These are phyloP conservation scores for Ganoderma leucocontextum DNA, from an alignment of 1,284 basidiomycete genomes.

Conservation along the genomic window DNA sequence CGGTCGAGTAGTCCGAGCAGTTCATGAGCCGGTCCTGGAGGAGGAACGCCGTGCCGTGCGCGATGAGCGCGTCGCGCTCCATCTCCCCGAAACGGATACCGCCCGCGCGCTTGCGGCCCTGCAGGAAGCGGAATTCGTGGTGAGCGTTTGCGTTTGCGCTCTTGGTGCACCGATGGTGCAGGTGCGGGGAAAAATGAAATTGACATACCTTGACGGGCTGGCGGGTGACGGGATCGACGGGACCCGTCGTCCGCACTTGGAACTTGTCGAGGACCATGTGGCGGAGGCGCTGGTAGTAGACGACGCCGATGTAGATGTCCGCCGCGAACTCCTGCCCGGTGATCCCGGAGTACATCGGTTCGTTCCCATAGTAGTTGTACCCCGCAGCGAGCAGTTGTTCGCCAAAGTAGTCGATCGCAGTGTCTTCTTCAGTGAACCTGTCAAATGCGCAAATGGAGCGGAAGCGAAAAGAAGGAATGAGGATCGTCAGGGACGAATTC, in stretches of 20 bases:
- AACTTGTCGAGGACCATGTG: constrained; percentile 99
- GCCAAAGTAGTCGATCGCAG: constrained; percentile 97
- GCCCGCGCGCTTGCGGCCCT: constrained; percentile 98
- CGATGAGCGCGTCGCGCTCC: constrained; percentile 98
- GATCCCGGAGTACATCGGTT: constrained; percentile 99
- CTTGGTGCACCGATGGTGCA: not conserved
- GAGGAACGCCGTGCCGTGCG: constrained; percentile 98
- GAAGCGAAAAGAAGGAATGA: not conserved
- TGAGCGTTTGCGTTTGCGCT: constrained; percentile 16
- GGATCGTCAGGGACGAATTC: constrained; percentile 15
- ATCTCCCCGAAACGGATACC: constrained; percentile 99
- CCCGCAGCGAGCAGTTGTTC: constrained; percentile 93
- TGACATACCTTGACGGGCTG: constrained; percentile 93
- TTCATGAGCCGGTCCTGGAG: constrained; percentile 99
- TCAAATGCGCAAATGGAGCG: not conserved
- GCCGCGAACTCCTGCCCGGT: constrained; percentile 98
- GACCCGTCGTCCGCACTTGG: constrained; percentile 98
- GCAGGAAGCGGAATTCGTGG: constrained; percentile 17
- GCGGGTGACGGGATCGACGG: constrained; percentile 93
- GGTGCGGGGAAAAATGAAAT: constrained; percentile 9
- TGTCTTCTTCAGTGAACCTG: constrained; percentile 96
- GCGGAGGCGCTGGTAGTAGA: constrained; percentile 97
- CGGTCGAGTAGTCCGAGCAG: constrained; percentile 99
- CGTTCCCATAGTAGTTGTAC: constrained; percentile 99
- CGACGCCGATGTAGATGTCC: constrained; percentile 98